Base-by-base conservation (phyloP, 2,329 filamentous ascomycete genomes). In the Venturia aucupariae region DNA sequence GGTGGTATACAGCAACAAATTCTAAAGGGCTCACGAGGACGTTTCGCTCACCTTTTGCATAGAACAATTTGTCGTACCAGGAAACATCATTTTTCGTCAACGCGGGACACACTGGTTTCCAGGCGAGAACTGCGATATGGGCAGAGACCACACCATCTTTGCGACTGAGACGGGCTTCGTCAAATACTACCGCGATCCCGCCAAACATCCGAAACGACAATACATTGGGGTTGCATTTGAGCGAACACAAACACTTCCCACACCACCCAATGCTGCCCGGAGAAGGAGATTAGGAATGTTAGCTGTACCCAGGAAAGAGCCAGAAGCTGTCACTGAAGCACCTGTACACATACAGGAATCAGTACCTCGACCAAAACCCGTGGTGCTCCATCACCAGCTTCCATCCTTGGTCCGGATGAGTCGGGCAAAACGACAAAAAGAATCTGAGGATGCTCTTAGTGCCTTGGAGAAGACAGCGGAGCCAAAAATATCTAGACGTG, bases 41-140 rank as follows among this genome's bases (percentile, higher is more conserved):
- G 42, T n/a, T 59, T 32, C 27, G n/a, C 41, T 60, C 35, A 60
- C 59, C 3, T 60, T 42, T 3, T 51, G 24, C 17, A 65, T 72
- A 92, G 89, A 93, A 74, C 89, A 97, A 80, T 96, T 88, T 76
- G 94, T 99, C 42, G 89, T 96, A 65, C 89, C 92, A 4, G 94
- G 94, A 64, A 97, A 96, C 80, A 99, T 99, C 77, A 90, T 99
- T 78, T 99, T 94, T 84, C 92, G 91, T 75, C 94, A 99, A 78
- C 88, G 93, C 72, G 94, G 94, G 71, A 95, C 94, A 4, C 85
- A 87, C 72, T 99, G 94, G 94, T 93, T 88, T 75, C 89, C 94
- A 0, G 94, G 94, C 71, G 94, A 97, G 75, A 97, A 99, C 78
- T 90, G 90, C 76, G 90, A 87, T 71, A 93, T 97, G 81, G 94